These are phyloP conservation scores for Solanum aculeatissimum DNA, from an alignment of 305 asterid genomes.

Conservation along the genomic window DNA sequence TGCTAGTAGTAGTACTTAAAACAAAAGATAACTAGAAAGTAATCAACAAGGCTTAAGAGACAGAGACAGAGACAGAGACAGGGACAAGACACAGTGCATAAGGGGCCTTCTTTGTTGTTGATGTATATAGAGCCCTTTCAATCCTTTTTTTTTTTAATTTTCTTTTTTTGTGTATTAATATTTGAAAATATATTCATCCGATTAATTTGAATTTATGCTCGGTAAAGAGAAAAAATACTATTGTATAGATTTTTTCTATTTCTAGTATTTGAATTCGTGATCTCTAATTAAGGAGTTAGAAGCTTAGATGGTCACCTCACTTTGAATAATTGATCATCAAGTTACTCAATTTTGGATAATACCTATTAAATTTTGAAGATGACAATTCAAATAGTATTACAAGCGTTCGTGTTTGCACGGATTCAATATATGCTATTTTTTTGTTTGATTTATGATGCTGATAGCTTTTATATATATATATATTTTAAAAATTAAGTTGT, in stretches of 20 bases:
- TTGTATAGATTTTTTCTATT: neutral
- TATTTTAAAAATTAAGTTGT: no score
- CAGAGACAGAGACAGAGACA: neutral
- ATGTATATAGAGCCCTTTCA: slow-evolving; percentile 19
- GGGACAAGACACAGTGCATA: neutral
- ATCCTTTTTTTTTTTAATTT: neutral
- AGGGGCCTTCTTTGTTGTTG: slow-evolving; percentile 6
- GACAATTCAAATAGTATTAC: neutral
- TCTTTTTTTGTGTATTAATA: neutral
- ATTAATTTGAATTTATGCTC: neutral
- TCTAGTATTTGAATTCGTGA: neutral
- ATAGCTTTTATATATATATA: no score
- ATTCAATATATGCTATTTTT: no score
- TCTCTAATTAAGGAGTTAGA: neutral
- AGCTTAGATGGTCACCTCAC: neutral
- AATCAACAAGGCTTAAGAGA: neutral
- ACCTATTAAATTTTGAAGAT: neutral
- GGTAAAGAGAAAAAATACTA: neutral
- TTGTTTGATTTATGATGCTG: no score
- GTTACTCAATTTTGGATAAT: neutral
- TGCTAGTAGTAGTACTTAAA: neutral
- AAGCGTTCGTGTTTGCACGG: no score
- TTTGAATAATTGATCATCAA: no score
- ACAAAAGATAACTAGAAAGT: neutral
- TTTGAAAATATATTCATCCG: neutral